Base-by-base conservation (phyloP, 805 yeast genomes). In the Debaryomyces prosopidis region DNA sequence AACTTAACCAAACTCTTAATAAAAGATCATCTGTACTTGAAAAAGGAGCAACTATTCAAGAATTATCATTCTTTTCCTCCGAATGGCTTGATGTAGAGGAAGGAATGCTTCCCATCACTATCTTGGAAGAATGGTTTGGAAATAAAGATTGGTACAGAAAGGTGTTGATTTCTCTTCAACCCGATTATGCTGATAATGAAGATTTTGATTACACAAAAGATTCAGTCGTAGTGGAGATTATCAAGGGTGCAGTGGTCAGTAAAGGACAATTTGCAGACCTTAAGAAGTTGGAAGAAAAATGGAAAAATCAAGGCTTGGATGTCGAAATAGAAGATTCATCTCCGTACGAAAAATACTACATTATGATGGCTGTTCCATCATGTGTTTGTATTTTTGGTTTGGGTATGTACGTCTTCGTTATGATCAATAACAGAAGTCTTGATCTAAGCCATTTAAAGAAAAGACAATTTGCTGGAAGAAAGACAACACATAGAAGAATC, bases 91-190 rank as follows among this genome's bases (percentile, higher is more conserved):
- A 56, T 5, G 79, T 77, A 48, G 69, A 69, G 17, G 77, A 78
- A 46, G 97, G 96, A 11, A 77, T 71, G 53, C 79, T 67, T 52
- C 83, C 92, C 3, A 60, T 89, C 35, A 80, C 80, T 32, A 67
- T 88, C 34, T 62, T 76, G 31, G 81, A 78, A 45, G 81, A 75
- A 10, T 89, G 95, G 91, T 67, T 89, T 27, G 59, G 60, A 6
- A 50, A 55, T 10, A 71, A 71, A 32, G 84, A 77, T 3, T 63
- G 68, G 52, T 78, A 73, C 53, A 80, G 78, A 55, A 76, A 77
- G 49, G 82, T 87, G 10, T 70, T 84, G 40, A 66, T 89, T 35
- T 73, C 91, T 2, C 75, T 89, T 39, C 96, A 90, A 64, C 92
- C 95, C 1, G 85, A 81, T 44, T 71, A 70, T 37, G 72, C 84